Conservation (phyloP, 2,329 filamentous ascomycete species). For the Ascomycota sp. region DNA sequence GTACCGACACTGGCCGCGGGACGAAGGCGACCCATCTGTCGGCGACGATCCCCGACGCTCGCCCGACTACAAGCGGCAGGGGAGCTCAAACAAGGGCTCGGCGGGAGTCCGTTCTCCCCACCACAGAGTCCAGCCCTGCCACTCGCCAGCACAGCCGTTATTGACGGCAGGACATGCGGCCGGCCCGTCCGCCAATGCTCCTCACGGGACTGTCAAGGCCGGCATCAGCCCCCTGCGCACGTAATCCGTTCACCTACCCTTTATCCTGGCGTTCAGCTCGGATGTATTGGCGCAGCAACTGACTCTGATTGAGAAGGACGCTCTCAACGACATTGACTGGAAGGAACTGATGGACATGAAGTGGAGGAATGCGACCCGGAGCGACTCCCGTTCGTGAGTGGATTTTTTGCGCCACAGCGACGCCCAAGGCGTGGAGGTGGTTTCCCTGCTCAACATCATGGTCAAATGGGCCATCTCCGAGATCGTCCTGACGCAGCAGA, state of each 20-base stretch:
- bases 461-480: constrained; percentile 76
- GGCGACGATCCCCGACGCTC: constrained; percentile 2
- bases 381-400: constrained; percentile 56
- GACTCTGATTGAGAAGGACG: constrained; percentile 71
- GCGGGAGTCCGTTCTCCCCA: too few species aligned
- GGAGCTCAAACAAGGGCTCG: too few species aligned
- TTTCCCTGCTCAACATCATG: constrained; percentile 72
- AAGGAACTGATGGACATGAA: constrained; percentile 68
- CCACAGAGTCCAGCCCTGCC: too few species aligned
- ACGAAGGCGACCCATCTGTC: too few species aligned
- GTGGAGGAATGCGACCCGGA: constrained; percentile 51
- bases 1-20: too few species aligned
- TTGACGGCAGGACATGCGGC: constrained; percentile 4
- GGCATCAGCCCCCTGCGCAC: constrained; percentile 13
- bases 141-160: too few species aligned
- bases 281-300: constrained; percentile 64
- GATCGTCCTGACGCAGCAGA: constrained; percentile 49
- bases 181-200: constrained; percentile 14
- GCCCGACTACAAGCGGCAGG: too few species aligned
- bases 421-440: constrained; percentile 59
- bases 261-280: constrained; percentile 64
- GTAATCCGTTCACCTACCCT: constrained; percentile 47
- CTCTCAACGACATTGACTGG: constrained; percentile 73
- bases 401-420: constrained; percentile 56
- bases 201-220: constrained; percentile 14